Conservation (phyloP, 2,329 filamentous ascomycete species). For the Colletotrichum abscissum region DNA sequence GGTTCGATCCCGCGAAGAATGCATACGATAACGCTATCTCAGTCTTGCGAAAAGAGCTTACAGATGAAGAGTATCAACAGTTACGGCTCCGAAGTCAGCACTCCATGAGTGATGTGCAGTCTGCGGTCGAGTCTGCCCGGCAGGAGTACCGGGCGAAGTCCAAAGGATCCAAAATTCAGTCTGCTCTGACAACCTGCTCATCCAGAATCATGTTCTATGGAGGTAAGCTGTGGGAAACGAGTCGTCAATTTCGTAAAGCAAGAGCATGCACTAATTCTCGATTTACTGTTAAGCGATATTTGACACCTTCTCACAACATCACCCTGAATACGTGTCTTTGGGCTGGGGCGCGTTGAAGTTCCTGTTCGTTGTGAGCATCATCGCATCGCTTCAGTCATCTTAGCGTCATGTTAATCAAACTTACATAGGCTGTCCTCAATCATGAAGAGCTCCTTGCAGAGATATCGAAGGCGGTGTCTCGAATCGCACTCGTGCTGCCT, state of each 20-base stretch:
- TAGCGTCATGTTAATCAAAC: background rate
- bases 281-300: background rate
- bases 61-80: background rate
- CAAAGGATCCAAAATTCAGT: background rate
- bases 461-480: background rate
- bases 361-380: background rate
- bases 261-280: background rate
- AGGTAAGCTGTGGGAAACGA: background rate
- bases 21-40: constrained; percentile 2
- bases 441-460: constrained; percentile 1
- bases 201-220: constrained; percentile 13
- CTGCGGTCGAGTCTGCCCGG: background rate
- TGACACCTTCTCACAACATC: constrained; percentile 8
- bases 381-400: rapidly evolving
- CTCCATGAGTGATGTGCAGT: constrained; percentile 1
- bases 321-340: constrained; percentile 4
- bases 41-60: background rate
- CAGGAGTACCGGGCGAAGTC: background rate
- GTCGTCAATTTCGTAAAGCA: background rate
- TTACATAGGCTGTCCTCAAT: background rate
- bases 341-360: constrained; percentile 12
- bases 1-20: constrained; percentile 2
- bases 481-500: background rate
- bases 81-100: background rate
- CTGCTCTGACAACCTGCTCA: background rate